Evolutionary conservation across 139 green algal genomes (phyloP).

Genomic region (Micractinium sp.): DNA sequence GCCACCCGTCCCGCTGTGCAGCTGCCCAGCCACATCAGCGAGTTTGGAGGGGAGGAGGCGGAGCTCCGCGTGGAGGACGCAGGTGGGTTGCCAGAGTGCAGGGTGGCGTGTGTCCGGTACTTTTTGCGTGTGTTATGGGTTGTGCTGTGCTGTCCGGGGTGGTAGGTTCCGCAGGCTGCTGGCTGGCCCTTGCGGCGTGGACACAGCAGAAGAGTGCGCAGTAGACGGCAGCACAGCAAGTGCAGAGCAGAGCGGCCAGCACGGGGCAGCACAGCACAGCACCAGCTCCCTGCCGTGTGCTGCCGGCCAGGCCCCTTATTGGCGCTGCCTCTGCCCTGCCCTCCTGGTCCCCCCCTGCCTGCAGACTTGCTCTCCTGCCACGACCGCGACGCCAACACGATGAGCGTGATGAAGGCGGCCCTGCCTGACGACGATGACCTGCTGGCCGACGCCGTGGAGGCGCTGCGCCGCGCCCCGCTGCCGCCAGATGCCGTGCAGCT

Average conservation of each 20-base stretch:
- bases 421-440: conserved; percentile 40
- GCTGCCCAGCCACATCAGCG: conserved; percentile 57
- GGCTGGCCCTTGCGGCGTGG: too few relatives aligned
- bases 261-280: background rate
- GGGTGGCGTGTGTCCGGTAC: too few relatives aligned
- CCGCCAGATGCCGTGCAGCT: conserved; percentile 35
- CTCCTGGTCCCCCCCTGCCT: background rate
- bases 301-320: background rate
- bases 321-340: too few relatives aligned
- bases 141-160: too few relatives aligned
- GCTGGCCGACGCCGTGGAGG: conserved; percentile 2
- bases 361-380: background rate
- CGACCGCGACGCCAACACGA: conserved; percentile 21
- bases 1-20: conserved; percentile 3
- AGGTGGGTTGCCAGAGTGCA: background rate
- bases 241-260: background rate
- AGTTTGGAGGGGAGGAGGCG: conserved; percentile 50
- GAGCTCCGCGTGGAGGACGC: background rate
- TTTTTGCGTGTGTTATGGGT: too few relatives aligned
- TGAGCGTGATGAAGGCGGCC: conserved; percentile 40
- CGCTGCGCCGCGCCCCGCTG: conserved; percentile 7
- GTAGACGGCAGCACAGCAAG: too few relatives aligned
- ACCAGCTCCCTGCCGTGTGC: background rate
- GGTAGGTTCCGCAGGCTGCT: too few relatives aligned
- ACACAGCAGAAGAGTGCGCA: too few relatives aligned